These are phyloP conservation scores for Allomyces javanicus DNA, from an alignment of 192 early-diverging fungal species.

Conservation along the genomic window DNA sequence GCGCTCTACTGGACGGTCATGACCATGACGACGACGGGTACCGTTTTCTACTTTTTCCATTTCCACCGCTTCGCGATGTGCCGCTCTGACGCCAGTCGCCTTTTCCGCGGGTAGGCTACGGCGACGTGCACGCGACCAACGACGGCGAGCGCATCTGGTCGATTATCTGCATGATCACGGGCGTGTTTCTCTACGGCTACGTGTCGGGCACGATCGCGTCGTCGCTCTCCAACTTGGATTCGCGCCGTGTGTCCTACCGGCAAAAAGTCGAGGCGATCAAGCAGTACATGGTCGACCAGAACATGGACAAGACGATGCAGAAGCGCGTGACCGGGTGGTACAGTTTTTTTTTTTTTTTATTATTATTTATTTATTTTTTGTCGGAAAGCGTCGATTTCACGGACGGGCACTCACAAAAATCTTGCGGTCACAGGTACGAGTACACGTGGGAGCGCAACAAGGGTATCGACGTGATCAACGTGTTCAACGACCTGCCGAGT, in stretches of 20 bases:
- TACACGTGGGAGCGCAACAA: conserved; percentile 34
- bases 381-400: too few species aligned
- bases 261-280: conserved; percentile 27
- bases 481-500: conserved; percentile 29
- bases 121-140: conserved; percentile 24
- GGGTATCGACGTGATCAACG: conserved; percentile 23
- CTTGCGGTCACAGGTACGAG: conserved; percentile 29
- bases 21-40: conserved; percentile 24
- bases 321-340: conserved; percentile 14
- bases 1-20: conserved; percentile 26
- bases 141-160: conserved; percentile 22
- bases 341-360: too few species aligned
- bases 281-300: conserved; percentile 28
- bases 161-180: conserved; percentile 16
- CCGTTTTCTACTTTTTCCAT: too few species aligned
- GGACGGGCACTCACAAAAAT: too few species aligned
- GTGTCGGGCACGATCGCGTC: conserved; percentile 30
- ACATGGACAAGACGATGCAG: conserved; percentile 32
- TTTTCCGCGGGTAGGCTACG: conserved; percentile 9
- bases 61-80: too few species aligned
- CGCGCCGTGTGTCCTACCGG: conserved; percentile 24
- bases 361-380: too few species aligned
- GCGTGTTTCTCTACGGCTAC: conserved; percentile 28
- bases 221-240: conserved; percentile 32
- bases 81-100: too few species aligned